Evolutionary conservation across 805 yeast genomes (phyloP).

Genomic region (Candida verbasci): DNA sequence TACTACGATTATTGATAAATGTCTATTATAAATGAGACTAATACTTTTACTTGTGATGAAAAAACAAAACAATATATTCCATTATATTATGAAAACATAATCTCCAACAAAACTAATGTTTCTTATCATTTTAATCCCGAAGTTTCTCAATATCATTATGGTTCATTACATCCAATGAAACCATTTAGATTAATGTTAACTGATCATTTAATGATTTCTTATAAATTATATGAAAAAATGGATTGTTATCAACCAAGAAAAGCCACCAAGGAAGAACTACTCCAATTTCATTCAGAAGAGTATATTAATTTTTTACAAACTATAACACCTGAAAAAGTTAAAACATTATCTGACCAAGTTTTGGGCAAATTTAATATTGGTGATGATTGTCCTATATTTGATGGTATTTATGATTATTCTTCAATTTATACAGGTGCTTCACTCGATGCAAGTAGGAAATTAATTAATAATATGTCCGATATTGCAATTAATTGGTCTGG

Average conservation of each 20-base stretch:
- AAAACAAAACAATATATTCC: slow-evolving; percentile 32
- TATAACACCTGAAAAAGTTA: slow-evolving; percentile 70
- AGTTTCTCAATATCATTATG: slow-evolving; percentile 80
- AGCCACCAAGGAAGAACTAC: slow-evolving; percentile 77
- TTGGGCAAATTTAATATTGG: slow-evolving; percentile 79
- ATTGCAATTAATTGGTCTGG: slow-evolving; percentile 97
- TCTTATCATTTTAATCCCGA: slow-evolving; percentile 87
- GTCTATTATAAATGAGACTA: slow-evolving; percentile 13
- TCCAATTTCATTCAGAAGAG: slow-evolving; percentile 83
- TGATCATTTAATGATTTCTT: slow-evolving; percentile 81
- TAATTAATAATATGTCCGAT: slow-evolving; percentile 82
- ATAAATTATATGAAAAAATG: slow-evolving; percentile 84
- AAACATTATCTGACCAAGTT: slow-evolving; percentile 52
- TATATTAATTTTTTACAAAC: slow-evolving; percentile 71
- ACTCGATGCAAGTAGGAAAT: slow-evolving; percentile 84
- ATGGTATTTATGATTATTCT: slow-evolving; percentile 90
- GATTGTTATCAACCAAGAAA: slow-evolving; percentile 80
- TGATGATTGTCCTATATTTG: slow-evolving; percentile 92
- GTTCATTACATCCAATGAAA: slow-evolving; percentile 97
- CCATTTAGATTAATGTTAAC: slow-evolving; percentile 93
- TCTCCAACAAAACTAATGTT: slow-evolving; percentile 48
- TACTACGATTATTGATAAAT: slow-evolving; percentile 1
- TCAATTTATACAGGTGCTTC: slow-evolving; percentile 91
- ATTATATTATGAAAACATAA: slow-evolving; percentile 20
- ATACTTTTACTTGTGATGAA: slow-evolving; percentile 31